Conservation (phyloP, 768 basidiomycete genomes). For the Fibroporia radiculosa region DNA sequence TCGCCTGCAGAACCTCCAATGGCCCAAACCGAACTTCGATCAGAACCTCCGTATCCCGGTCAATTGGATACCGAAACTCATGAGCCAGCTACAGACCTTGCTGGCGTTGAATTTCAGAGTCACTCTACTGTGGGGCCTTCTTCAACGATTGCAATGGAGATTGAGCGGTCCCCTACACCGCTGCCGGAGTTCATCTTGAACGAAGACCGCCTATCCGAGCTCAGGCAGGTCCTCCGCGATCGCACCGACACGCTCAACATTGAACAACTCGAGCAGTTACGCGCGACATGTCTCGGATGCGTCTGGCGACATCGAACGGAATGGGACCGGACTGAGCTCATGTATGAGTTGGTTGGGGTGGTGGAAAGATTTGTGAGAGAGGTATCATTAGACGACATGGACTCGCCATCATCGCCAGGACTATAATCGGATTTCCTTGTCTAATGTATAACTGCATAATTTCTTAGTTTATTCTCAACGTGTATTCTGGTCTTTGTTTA, state of each 20-base stretch:
- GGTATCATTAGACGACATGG: slow-evolving; percentile 30
- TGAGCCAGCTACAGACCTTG: background rate
- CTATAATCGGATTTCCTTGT: background rate
- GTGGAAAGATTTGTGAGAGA: slow-evolving; percentile 64
- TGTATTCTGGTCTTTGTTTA: no score
- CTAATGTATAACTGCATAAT: slow-evolving; percentile 2
- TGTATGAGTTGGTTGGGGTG: slow-evolving; percentile 49
- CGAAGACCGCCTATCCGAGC: slow-evolving; percentile 35
- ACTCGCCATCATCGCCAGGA: slow-evolving; percentile 5
- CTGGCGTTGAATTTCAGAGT: background rate
- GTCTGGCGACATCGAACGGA: slow-evolving; percentile 79
- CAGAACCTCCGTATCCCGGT: background rate
- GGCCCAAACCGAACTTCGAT: background rate
- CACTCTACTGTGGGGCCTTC: slow-evolving; percentile 10
- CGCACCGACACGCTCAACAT: slow-evolving; percentile 58
- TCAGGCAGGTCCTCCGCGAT: slow-evolving; percentile 43
- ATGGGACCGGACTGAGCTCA: slow-evolving; percentile 72
- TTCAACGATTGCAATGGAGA: slow-evolving; percentile 36
- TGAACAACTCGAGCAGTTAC: slow-evolving; percentile 90
- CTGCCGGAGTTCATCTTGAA: slow-evolving; percentile 74
- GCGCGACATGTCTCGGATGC: slow-evolving; percentile 70
- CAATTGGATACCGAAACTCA: background rate
- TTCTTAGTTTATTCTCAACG: slow-evolving; percentile 2
- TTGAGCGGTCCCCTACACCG: slow-evolving; percentile 57
- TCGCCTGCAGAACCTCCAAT: background rate